A percentile compares a stretch with the other conserved stretches of the same genome.
phyloP scores from a whole-genome alignment of 164 flowering plant species.

The Stephania yunnanensis region DNA sequence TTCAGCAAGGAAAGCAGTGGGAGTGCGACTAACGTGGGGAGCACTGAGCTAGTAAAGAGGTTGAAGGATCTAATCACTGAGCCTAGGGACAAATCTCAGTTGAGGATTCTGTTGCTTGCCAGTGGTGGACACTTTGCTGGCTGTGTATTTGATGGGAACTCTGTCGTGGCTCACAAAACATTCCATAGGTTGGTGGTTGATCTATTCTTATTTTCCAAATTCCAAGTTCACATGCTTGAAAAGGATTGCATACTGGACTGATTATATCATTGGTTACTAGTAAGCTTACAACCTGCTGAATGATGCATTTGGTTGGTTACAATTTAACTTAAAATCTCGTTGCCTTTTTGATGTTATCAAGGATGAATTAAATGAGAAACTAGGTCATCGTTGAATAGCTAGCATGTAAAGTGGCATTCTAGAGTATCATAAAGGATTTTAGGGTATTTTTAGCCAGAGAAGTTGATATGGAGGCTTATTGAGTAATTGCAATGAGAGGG shows the following conservation, averaged over 20 bases:
- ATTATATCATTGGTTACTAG: neutral
- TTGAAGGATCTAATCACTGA: constrained; percentile 45
- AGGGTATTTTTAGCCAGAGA: too few relatives aligned
- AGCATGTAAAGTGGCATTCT: neutral
- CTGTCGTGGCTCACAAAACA: constrained; percentile 84
- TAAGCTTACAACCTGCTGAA: neutral
- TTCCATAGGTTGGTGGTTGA: constrained; percentile 68
- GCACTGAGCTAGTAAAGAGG: constrained; percentile 51
- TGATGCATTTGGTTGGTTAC: neutral
- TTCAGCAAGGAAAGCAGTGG: constrained; percentile 14
- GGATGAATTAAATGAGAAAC: neutral
- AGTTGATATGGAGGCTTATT: too few relatives aligned
- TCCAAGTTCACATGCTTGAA: neutral
- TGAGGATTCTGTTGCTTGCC: constrained; percentile 77
- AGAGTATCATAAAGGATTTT: too few relatives aligned
- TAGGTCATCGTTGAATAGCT: neutral
- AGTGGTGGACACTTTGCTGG: constrained; percentile 98
- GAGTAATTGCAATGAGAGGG: too few relatives aligned
- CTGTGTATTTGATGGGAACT: constrained; percentile 84
- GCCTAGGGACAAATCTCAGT: constrained; percentile 44
- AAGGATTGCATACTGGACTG: neutral
- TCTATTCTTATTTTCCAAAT: neutral
- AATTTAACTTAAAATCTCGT: neutral
- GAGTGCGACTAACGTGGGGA: constrained; percentile 21
- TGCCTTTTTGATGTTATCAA: neutral